phyloP scores from a whole-genome alignment of 2,329 filamentous ascomycete species.

The Dryadomyces sulphureus region DNA sequence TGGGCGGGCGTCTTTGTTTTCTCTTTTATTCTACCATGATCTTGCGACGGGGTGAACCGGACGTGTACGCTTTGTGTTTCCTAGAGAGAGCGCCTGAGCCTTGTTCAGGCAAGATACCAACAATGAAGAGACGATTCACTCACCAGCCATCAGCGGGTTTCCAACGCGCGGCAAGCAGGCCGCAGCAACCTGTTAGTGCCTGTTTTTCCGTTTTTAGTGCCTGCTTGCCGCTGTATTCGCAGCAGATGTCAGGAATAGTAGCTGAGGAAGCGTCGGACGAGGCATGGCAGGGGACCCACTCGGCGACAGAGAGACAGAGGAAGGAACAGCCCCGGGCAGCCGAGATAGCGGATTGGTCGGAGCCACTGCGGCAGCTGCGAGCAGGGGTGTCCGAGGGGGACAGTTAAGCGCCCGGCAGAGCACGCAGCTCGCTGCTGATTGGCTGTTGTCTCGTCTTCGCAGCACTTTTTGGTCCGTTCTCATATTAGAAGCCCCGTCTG shows the following conservation, averaged over 20 bases:
- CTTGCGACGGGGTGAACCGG: too few species aligned
- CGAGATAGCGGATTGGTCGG: neutral
- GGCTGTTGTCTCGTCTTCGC: neutral
- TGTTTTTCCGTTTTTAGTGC: too few species aligned
- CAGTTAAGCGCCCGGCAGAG: slow-evolving; percentile 1
- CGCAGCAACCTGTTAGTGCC: too few species aligned
- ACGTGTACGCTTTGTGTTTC: neutral
- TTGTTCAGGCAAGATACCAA: neutral
- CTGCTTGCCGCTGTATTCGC: too few species aligned
- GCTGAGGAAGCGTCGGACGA: too few species aligned
- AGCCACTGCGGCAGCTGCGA: neutral
- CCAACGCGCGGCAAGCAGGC: too few species aligned
- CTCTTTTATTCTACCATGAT: too few species aligned
- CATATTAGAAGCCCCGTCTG: neutral
- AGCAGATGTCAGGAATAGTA: too few species aligned
- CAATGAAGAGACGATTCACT: neutral
- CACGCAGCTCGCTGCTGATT: neutral
- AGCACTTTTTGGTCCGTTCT: neutral
- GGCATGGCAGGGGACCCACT: neutral
- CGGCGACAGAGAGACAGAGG: too few species aligned
- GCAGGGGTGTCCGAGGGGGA: neutral
- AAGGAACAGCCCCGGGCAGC: too few species aligned
- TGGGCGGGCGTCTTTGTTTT: neutral
- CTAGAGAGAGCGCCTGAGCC: neutral
- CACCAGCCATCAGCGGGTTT: neutral